phyloP scores from a whole-genome alignment of 106 monocot genomes.

The Amphibolis antarctica region DNA sequence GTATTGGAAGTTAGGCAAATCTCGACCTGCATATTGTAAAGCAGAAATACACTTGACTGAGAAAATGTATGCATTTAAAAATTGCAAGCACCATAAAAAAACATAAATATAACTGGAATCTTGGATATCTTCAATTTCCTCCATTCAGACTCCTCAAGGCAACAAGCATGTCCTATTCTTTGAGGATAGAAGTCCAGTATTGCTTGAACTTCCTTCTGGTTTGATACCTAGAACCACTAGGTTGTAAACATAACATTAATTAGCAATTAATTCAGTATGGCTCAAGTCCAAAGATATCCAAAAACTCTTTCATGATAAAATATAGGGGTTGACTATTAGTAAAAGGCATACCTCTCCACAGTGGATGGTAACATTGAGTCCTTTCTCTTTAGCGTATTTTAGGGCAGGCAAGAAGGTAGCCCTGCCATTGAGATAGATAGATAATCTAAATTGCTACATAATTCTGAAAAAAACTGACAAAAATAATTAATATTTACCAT shows the following conservation, averaged over 20 bases:
- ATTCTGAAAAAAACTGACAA: not conserved
- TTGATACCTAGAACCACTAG: conserved; percentile 65
- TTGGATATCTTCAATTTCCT: conserved; percentile 39
- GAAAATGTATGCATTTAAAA: not conserved
- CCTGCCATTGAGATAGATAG: conserved; percentile 25
- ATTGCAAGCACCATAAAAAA: not conserved
- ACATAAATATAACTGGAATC: conserved; percentile 44
- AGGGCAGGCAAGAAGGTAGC: conserved; percentile 77
- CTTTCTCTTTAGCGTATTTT: conserved; percentile 61
- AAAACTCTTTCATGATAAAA: not conserved
- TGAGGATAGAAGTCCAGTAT: conserved; percentile 70
- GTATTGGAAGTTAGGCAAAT: conserved; percentile 94
- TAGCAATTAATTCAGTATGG: too few relatives aligned
- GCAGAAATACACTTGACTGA: not conserved
- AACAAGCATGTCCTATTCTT: conserved; percentile 92
- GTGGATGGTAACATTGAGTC: conserved; percentile 75
- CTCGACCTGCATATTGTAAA: conserved; percentile 45
- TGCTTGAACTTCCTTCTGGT: conserved; percentile 67
- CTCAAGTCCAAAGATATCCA: too few relatives aligned
- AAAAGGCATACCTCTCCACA: conserved; percentile 57
- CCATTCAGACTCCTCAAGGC: conserved; percentile 64
- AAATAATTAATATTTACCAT: conserved; percentile 37
- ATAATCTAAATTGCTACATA: not conserved
- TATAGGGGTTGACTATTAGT: not conserved
- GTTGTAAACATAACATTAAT: conserved; percentile 20